Base-by-base conservation (phyloP, 441 rosid genomes). In the Cnidoscolus chayamansa region DNA sequence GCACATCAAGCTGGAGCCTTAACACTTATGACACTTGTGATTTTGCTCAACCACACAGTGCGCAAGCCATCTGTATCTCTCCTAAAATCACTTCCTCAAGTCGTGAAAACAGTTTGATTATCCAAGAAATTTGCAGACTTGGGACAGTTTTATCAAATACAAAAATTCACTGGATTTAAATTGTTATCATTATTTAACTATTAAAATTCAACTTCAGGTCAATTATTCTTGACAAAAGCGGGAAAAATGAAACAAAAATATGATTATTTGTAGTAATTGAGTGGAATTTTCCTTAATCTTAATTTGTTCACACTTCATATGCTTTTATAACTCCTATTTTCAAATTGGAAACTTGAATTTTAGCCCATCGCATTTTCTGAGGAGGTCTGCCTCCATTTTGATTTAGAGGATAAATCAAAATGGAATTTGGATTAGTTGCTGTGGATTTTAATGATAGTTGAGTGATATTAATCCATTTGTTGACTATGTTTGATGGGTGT, bases 1-100 rank as follows among this genome's bases (percentile, higher is more conserved):
- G 97, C 97, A 40, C 96, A 90, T 75, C 96, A 90, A 79, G 98
- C 94, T 10, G 98, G 96, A 58, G 98, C 97, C 20, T 74, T 92
- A 65, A 94, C 97, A 53, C 96, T 92, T 67, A 58, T 92, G 76
- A 87, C 97, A 17, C 73, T 89, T 35, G 81, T 89, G 91, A 72
- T 92, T 48, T 80, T 90, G 73, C 92, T 94, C 65, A 92, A 83
- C 77, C 98, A 94, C 77, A 92, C 93, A 0, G 81, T 89, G 54
- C 85, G 97, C 31, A 92, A 70, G 75, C 97, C 96, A 48, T 94
- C 97, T 0, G 77, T 64, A 16, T 78, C 88, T 68, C 96, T 92
- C 80, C 82, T 89, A 70, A 92, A 88, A 82, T 79, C 91, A 40
- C 88, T 92, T 74, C 98, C 96, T 70, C 90, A 84, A 84, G 84